A percentile compares a stretch with the other conserved stretches of the same genome.
These are phyloP conservation scores for Fusarium pseudonygamai DNA, from an alignment of 2,329 filamentous ascomycete genomes.

Conservation along the genomic window DNA sequence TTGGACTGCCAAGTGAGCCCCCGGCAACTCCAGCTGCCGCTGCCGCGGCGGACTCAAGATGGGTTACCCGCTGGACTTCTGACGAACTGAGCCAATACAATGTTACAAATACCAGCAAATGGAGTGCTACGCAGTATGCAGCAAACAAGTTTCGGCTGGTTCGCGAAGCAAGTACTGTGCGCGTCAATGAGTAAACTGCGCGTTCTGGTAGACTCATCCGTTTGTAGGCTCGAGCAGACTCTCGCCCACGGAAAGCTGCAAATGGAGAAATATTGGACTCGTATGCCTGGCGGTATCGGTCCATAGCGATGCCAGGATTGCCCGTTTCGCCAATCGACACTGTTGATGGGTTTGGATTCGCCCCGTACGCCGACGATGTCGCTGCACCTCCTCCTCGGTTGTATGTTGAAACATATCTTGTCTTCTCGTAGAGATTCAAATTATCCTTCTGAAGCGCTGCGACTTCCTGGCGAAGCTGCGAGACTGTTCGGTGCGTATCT, in stretches of 20 bases:
- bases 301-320: constrained; percentile 73
- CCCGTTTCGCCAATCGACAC: constrained; percentile 66
- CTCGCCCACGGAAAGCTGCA: constrained; percentile 92
- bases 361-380: constrained; percentile 72
- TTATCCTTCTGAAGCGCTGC: constrained; percentile 96
- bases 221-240: constrained; percentile 89
- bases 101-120: constrained; percentile 86
- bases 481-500: constrained; percentile 82
- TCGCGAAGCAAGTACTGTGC: constrained; percentile 88
- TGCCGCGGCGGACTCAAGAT: constrained; percentile 60
- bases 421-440: constrained; percentile 95
- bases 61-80: constrained; percentile 71
- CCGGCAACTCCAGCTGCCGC: constrained; percentile 57
- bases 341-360: constrained; percentile 80
- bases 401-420: constrained; percentile 93
- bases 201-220: constrained; percentile 93
- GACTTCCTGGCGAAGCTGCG: constrained; percentile 88
- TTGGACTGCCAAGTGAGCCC: constrained; percentile 44
- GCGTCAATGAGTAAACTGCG: constrained; percentile 87
- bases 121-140: constrained; percentile 87
- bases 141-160: constrained; percentile 95
- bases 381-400: constrained; percentile 73
- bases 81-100: constrained; percentile 83
- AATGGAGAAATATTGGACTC: constrained; percentile 97
- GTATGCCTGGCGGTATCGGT: constrained; percentile 91